Conservation (phyloP, 1,139 yeast species). For the Geotrichum fermentans region DNA sequence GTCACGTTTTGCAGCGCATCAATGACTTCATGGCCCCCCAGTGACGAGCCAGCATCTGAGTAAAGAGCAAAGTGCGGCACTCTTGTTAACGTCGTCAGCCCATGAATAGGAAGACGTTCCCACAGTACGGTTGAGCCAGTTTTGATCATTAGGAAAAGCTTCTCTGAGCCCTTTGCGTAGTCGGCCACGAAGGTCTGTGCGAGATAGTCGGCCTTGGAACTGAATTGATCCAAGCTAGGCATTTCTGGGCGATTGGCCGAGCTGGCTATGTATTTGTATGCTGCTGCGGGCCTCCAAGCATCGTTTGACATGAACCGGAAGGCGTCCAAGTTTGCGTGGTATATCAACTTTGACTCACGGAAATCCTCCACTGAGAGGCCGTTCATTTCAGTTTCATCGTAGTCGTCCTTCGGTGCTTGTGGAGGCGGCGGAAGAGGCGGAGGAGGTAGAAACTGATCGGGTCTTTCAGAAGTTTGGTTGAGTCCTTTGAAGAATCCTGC, state of each 20-base stretch:
- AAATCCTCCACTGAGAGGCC: neutral
- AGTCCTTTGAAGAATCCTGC: neutral
- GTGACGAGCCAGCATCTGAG: conserved; percentile 33
- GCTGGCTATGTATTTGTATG: conserved; percentile 6
- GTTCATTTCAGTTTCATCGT: neutral
- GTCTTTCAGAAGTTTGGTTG: too few relatives aligned
- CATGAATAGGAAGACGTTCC: conserved; percentile 38
- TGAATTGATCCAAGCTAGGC: neutral
- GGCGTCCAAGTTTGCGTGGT: conserved; percentile 8
- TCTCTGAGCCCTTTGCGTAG: conserved; percentile 27
- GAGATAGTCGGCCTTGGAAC: conserved; percentile 19
- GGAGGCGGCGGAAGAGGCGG: neutral
- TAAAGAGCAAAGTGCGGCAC: conserved; percentile 37
- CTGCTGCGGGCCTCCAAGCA: conserved; percentile 20
- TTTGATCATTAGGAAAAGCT: conserved; percentile 36
- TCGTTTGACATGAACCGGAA: conserved; percentile 12
- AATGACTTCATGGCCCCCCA: conserved; percentile 36
- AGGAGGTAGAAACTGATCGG: too few relatives aligned
- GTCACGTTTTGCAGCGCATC: conserved; percentile 34
- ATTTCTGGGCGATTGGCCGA: neutral
- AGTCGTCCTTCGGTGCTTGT: neutral
- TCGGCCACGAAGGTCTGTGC: conserved; percentile 29
- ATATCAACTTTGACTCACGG: neutral
- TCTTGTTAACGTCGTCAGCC: conserved; percentile 36
- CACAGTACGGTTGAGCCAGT: conserved; percentile 38